These are phyloP conservation scores for bread wheat (Triticum aestivum) DNA, from an alignment of 176 grass and related monocot genomes.

Conservation along the genomic window DNA sequence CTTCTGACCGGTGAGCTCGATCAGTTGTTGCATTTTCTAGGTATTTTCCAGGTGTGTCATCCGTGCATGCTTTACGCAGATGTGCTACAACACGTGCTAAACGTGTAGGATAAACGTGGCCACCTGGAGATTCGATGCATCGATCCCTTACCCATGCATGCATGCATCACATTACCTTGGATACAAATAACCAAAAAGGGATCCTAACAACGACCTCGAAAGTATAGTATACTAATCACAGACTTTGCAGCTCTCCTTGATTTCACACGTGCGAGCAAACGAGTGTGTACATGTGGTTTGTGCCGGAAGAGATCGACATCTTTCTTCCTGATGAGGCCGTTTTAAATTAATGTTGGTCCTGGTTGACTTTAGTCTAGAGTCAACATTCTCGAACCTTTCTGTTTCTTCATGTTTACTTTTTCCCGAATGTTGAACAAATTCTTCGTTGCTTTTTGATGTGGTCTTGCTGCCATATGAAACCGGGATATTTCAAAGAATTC, in stretches of 20 bases:
- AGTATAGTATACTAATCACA: too few relatives aligned
- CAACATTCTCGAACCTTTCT: neutral
- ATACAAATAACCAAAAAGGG: neutral
- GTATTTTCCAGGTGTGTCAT: too few relatives aligned
- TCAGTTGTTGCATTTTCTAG: too few relatives aligned
- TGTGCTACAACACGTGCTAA: conserved; percentile 20
- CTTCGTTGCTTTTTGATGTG: neutral
- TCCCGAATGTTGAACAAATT: conserved; percentile 30
- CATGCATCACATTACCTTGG: neutral
- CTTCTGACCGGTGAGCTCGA: too few relatives aligned
- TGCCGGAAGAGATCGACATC: neutral
- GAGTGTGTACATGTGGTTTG: neutral
- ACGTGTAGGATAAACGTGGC: neutral
- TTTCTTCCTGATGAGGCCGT: neutral
- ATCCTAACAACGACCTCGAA: too few relatives aligned
- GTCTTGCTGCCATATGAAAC: neutral
- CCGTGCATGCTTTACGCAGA: neutral
- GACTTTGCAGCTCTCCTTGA: too few relatives aligned
- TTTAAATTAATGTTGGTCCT: neutral
- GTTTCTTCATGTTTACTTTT: neutral
- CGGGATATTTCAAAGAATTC: neutral
- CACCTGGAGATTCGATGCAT: neutral
- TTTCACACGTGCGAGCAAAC: conserved; percentile 29
- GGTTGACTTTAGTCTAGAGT: neutral
- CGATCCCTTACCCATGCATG: neutral